phyloP scores from a whole-genome alignment of 1,284 basidiomycete species.

The Inonotus hispidus region DNA sequence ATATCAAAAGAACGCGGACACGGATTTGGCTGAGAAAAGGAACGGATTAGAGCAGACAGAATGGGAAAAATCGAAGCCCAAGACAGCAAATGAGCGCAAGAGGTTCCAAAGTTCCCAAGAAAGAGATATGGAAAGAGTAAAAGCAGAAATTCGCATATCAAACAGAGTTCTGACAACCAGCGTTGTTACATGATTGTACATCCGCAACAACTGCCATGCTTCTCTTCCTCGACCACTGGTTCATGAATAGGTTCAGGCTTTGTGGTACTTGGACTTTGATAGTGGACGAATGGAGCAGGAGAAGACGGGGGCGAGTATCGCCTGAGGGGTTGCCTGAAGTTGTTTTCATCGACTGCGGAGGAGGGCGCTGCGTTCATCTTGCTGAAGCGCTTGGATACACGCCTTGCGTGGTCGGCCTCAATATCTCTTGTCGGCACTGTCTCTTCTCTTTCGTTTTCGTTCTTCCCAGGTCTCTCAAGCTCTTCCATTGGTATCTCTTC shows the following conservation, averaged over 20 bases:
- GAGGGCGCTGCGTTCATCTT: conserved; percentile 25
- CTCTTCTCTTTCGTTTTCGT: conserved; percentile 25
- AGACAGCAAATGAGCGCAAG: neutral
- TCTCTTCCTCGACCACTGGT: conserved; percentile 7
- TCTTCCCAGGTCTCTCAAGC: conserved; percentile 40
- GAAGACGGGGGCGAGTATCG: conserved; percentile 36
- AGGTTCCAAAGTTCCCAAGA: neutral
- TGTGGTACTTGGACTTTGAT: conserved; percentile 26
- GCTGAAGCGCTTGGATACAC: conserved; percentile 29
- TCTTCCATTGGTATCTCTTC: conserved; percentile 60
- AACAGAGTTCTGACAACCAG: neutral
- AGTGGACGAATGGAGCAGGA: conserved; percentile 56
- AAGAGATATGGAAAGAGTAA: neutral
- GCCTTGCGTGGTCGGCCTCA: conserved; percentile 15
- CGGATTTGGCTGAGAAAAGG: neutral
- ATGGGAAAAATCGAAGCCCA: neutral
- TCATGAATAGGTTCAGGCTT: neutral
- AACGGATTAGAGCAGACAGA: neutral
- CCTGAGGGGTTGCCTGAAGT: conserved; percentile 7
- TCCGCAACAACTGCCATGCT: conserved; percentile 12
- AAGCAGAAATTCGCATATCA: neutral
- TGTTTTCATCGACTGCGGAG: conserved; percentile 14
- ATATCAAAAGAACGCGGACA: conserved; percentile 9
- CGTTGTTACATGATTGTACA: conserved; percentile 18
- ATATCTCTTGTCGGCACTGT: neutral